Evolutionary conservation across 2,329 filamentous ascomycete species (phyloP), one percentile per base, ranked within the genome.

Genomic region (Samsoniella hepiali): DNA sequence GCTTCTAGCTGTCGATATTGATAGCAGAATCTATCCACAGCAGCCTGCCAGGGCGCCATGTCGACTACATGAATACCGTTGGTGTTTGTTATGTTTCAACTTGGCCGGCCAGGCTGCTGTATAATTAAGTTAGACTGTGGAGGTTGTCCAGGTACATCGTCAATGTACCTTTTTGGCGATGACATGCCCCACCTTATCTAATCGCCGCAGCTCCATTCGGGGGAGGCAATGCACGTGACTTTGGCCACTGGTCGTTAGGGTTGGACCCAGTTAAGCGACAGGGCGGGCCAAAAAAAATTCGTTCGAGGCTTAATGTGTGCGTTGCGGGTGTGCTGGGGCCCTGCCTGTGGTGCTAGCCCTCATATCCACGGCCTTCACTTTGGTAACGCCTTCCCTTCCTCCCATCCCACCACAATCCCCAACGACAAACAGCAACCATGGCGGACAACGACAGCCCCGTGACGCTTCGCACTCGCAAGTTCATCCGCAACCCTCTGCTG

Each of bases 401-500:
- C 53, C 45, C 69, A 73, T 63, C 54, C 61, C 58, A 64, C 36
- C 73, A 72, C 71, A 72, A 68, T 68, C 68, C 67, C 49, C 47
- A 68, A 65, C 65, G 63, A 64, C 68, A 69, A 68, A 81, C 77
- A 82, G 83, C 83, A 84, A 96, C 82, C 81, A 97, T 97, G 94
- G 91, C 93, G 83, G 91, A 93, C 83, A 82, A 82, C 77, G 89
- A 91, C 79, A 81, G 82, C 75, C 83, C 89, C 78, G 89, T 93
- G 79, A 93, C 90, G 76, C 84, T 93, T 84, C 88, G 95, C 86
- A 99, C 95, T 83, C 94, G 95, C 91, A 98, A 98, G 88, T 99
- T 99, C 91, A 96, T 98, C 85, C 92, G 93, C 86, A 99, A 99
- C 89, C 91, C 95, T 81, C 92, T 99, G 78, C 90, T 99, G 79